Conservation (phyloP, 2,329 filamentous ascomycete genomes). For the Fragosphaeria purpurea region DNA sequence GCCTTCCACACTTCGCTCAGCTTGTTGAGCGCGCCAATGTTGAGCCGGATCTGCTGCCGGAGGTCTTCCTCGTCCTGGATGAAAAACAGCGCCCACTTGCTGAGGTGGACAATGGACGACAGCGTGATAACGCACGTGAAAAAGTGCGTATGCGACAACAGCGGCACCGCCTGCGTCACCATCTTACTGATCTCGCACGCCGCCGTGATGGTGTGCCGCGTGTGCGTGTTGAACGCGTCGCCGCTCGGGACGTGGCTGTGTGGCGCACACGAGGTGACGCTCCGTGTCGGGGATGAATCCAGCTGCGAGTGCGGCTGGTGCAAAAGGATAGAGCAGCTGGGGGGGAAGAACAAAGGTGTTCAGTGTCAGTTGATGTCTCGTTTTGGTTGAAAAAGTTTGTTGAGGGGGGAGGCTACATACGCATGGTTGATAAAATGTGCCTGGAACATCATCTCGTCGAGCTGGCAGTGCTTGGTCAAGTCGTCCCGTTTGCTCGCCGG, state of each 20-base stretch:
- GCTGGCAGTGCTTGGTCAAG: slow-evolving; percentile 56
- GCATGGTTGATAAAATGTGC: slow-evolving; percentile 68
- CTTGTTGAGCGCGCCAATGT: slow-evolving; percentile 63
- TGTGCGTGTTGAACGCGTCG: slow-evolving; percentile 54
- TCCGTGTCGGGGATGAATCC: slow-evolving; percentile 47
- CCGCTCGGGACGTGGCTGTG: slow-evolving; percentile 41
- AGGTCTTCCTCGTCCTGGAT: slow-evolving; percentile 55
- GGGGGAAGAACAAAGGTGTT: not conserved
- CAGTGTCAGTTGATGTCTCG: too few relatives aligned
- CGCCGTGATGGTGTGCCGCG: slow-evolving; percentile 68
- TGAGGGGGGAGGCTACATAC: slow-evolving; percentile 22
- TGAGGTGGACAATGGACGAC: slow-evolving; percentile 71
- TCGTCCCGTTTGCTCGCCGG: slow-evolving; percentile 62
- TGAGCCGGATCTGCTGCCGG: slow-evolving; percentile 67
- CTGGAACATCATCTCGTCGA: slow-evolving; percentile 89
- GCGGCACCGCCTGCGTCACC: slow-evolving; percentile 60
- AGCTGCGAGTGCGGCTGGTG: slow-evolving; percentile 73
- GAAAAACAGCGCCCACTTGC: slow-evolving; percentile 61
- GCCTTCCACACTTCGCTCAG: slow-evolving; percentile 64
- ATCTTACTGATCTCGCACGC: slow-evolving; percentile 69
- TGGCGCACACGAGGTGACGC: slow-evolving; percentile 57
- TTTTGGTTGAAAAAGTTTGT: too few relatives aligned
- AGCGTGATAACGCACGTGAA: slow-evolving; percentile 73
- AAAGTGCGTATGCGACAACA: slow-evolving; percentile 70
- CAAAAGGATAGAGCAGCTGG: slow-evolving; percentile 57